Evolutionary conservation across 2,329 filamentous ascomycete species (phyloP), one percentile per base, ranked within the genome.

Genomic region (Penicillium sp.): DNA sequence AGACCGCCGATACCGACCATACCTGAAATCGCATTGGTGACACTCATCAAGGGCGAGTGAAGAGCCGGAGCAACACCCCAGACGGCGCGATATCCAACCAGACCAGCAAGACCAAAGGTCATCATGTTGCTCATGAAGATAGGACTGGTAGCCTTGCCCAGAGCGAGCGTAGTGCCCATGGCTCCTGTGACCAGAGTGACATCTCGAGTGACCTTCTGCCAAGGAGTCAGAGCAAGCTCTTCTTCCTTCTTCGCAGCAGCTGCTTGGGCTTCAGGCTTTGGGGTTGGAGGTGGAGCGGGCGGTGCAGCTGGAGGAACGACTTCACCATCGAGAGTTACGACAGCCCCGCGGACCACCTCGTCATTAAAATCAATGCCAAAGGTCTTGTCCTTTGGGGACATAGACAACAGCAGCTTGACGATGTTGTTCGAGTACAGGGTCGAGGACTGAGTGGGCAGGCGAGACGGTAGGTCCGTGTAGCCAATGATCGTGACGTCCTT

Each of bases 371-470:
- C 90, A 48, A 96, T 82, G 7, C 91, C 90, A 63, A 92, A 96
- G 39, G 88, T 84, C 63, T 91, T 92, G 2, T 92, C 87, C 60
- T 89, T 84, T 1, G 91, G 90, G 1, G 87, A 77, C 82, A 96
- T 91, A 0, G 92, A 95, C 10, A 96, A 82, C 31, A 96, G 79
- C 58, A 93, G 90, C 72, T 96, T 96, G 66, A 89, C 92, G 69
- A 96, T 93, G 72, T 96, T 96, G 83, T 96, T 96, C 2, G 91
- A 95, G 76, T 96, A 96, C 20, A 96, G 79, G 0, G 91, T 96
- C 0, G 92, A 96, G 0, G 92, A 91, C 74, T 96, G 92, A 0
- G 92, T 96, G 0, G 92, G 91, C 1, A 96, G 82, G 48, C 92
- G 86, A 35, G 92, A 96, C 0, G 92, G 92, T 31, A 96, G 82